Evolutionary conservation across 2,329 filamentous ascomycete species (phyloP).

Genomic region (Anthostomella pinea): DNA sequence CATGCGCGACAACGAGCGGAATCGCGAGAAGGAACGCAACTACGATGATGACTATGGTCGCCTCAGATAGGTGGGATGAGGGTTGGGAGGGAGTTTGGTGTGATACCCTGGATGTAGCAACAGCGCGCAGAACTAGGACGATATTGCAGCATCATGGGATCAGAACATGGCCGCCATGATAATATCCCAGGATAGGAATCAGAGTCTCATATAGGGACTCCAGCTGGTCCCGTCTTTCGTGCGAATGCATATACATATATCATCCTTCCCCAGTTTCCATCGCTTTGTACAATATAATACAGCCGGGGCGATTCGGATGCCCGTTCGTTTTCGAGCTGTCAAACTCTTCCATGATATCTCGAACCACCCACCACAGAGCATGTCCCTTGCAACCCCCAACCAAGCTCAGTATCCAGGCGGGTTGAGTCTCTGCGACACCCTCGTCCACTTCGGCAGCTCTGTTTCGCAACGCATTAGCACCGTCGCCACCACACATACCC

Average conservation of each 20-base stretch:
- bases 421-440: slow-evolving; percentile 89
- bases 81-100: slow-evolving; percentile 14
- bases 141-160: slow-evolving; percentile 1
- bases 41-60: slow-evolving; percentile 59
- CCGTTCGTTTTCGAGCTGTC: background rate
- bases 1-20: slow-evolving; percentile 41
- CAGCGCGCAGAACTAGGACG: slow-evolving; percentile 2
- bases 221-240: too few species aligned
- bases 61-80: slow-evolving; percentile 41
- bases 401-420: slow-evolving; percentile 79
- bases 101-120: slow-evolving; percentile 17
- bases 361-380: background rate
- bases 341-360: background rate
- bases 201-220: background rate
- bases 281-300: slow-evolving; percentile 15
- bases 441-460: slow-evolving; percentile 91
- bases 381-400: background rate
- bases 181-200: too few species aligned
- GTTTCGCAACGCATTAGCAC: slow-evolving; percentile 6
- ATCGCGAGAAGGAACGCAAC: slow-evolving; percentile 31
- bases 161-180: too few species aligned
- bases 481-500: too few species aligned
- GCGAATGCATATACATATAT: too few species aligned
- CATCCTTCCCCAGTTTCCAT: too few species aligned
- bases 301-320: too few species aligned